Conservation (phyloP, 306 rosid genomes). For the Cucurbita pepo region DNA sequence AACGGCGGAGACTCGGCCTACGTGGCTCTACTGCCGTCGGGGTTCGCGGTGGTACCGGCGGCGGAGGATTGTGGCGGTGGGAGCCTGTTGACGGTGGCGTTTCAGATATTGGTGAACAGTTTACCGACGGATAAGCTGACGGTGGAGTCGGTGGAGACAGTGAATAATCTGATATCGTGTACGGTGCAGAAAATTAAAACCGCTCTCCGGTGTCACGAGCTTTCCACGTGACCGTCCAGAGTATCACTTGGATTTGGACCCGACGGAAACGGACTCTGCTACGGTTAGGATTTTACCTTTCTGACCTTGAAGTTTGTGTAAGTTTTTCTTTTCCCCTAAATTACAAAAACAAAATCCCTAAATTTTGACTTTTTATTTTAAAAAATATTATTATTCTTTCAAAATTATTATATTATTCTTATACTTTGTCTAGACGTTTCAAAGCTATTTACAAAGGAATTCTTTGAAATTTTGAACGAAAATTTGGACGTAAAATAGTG, state of each 20-base stretch:
- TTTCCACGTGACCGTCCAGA: slow-evolving; percentile 16
- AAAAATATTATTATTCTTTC: too few species aligned
- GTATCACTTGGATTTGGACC: neutral
- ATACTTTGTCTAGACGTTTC: too few species aligned
- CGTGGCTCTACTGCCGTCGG: slow-evolving; percentile 75
- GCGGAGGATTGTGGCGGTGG: slow-evolving; percentile 35
- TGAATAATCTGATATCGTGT: slow-evolving; percentile 78
- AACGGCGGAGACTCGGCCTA: slow-evolving; percentile 94
- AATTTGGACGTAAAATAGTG: too few species aligned
- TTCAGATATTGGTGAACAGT: slow-evolving; percentile 85
- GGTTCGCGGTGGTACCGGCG: slow-evolving; percentile 74
- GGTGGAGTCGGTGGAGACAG: slow-evolving; percentile 92
- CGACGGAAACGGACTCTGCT: neutral
- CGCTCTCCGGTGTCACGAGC: slow-evolving; percentile 61
- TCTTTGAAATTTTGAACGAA: too few species aligned
- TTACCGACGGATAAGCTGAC: slow-evolving; percentile 86
- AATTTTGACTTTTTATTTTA: too few species aligned
- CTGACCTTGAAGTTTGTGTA: slow-evolving; percentile 10
- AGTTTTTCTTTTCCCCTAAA: neutral
- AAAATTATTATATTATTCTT: too few species aligned
- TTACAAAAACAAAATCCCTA: too few species aligned
- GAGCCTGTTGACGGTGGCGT: slow-evolving; percentile 81
- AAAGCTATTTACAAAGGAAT: too few species aligned
- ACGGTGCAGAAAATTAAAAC: slow-evolving; percentile 89
- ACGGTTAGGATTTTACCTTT: neutral